These are phyloP conservation scores for Penicillium manginii DNA, from an alignment of 495 filamentous ascomycete species.

Conservation along the genomic window DNA sequence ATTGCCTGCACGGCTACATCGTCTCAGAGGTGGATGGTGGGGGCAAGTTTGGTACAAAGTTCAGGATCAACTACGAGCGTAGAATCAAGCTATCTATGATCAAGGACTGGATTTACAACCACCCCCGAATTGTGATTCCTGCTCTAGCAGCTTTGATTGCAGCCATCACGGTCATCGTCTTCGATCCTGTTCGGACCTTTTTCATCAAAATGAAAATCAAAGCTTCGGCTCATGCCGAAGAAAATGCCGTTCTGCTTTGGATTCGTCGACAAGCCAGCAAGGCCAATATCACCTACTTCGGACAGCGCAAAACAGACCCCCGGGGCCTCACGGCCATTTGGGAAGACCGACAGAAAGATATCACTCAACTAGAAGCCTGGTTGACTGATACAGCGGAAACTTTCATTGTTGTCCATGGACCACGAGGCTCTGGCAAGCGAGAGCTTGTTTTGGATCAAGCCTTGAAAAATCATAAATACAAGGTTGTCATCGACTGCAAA, in stretches of 20 bases:
- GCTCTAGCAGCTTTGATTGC: constrained; percentile 77
- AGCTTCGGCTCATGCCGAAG: constrained; percentile 68
- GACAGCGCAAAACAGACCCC: constrained; percentile 58
- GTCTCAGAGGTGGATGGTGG: constrained; percentile 67
- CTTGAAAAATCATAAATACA: constrained; percentile 74
- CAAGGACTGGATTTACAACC: constrained; percentile 85
- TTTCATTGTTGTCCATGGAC: constrained; percentile 93
- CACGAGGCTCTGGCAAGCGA: constrained; percentile 86
- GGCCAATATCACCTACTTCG: constrained; percentile 66
- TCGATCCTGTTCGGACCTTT: constrained; percentile 90
- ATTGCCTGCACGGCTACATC: constrained; percentile 87
- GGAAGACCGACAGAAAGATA: constrained; percentile 81
- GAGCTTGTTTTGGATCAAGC: constrained; percentile 87
- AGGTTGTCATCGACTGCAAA: constrained; percentile 92
- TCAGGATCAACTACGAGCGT: constrained; percentile 82
- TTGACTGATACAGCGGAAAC: constrained; percentile 84
- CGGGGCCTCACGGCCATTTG: constrained; percentile 79
- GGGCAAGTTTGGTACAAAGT: constrained; percentile 69
- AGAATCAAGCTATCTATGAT: constrained; percentile 75
- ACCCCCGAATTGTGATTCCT: constrained; percentile 88
- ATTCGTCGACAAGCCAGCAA: constrained; percentile 73
- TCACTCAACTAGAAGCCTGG: constrained; percentile 82
- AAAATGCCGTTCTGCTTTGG: constrained; percentile 76
- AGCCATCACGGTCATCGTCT: constrained; percentile 84
- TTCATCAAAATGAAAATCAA: constrained; percentile 89